Conservation (phyloP, 2,329 filamentous ascomycete genomes). For the Phoma sp. region DNA sequence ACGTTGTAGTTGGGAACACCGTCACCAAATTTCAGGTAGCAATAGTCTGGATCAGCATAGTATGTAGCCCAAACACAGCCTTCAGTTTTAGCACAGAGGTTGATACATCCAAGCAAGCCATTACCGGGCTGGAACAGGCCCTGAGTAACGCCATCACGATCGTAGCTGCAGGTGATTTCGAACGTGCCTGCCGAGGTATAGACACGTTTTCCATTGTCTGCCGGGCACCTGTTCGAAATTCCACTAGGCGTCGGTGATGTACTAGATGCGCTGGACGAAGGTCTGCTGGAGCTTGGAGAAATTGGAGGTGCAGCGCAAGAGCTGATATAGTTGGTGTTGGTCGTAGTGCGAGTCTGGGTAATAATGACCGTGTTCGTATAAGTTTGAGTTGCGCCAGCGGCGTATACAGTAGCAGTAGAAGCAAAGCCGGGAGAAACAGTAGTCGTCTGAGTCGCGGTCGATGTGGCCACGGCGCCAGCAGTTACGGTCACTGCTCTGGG, state of each 20-base stretch:
- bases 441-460: neutral
- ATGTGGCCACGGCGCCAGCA: conserved; percentile 1
- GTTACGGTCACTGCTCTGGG: conserved; percentile 1
- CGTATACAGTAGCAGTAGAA: conserved; percentile 3
- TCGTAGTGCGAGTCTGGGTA: neutral
- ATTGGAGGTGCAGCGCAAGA: neutral
- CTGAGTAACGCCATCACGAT: neutral
- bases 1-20: neutral
- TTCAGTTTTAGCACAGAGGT: neutral
- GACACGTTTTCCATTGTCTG: neutral
- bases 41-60: neutral
- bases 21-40: neutral
- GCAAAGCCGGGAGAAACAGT: neutral
- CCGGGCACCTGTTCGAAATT: neutral
- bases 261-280: neutral
- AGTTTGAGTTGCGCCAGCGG: conserved; percentile 3
- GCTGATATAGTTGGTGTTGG: conserved; percentile 12
- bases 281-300: neutral
- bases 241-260: neutral
- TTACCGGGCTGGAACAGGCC: neutral
- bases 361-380: conserved; percentile 4
- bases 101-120: neutral
- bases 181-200: neutral
- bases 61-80: conserved; percentile 2
- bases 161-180: neutral